phyloP scores from a whole-genome alignment of 257 asterid genomes.

The Galeopsis tetrahit region DNA sequence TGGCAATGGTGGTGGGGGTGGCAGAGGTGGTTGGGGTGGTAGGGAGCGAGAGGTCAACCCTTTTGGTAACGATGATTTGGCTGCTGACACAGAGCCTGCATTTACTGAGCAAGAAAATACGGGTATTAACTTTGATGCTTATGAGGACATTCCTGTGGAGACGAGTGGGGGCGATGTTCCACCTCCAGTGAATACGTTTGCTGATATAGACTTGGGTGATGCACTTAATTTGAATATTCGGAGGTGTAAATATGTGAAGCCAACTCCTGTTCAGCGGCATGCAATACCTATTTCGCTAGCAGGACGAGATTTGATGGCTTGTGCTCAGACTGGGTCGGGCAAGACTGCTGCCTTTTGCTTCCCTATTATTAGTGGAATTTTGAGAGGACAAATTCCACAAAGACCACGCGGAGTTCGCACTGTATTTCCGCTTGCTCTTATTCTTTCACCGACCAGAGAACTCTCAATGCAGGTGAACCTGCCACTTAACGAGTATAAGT shows the following conservation, averaged over 20 bases:
- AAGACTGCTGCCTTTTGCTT: conserved; percentile 95
- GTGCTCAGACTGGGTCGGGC: conserved; percentile 95
- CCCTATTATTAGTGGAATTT: conserved; percentile 86
- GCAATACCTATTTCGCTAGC: conserved; percentile 84
- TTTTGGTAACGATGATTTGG: conserved; percentile 66
- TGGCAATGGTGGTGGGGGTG: conserved; percentile 54
- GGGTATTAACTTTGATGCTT: conserved; percentile 87
- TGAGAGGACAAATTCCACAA: conserved; percentile 58
- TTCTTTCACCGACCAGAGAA: conserved; percentile 90
- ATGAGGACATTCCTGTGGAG: conserved; percentile 92
- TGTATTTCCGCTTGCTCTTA: conserved; percentile 78
- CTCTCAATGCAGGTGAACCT: conserved; percentile 75
- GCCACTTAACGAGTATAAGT: conserved; percentile 13
- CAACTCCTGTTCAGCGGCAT: conserved; percentile 89
- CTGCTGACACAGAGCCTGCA: conserved; percentile 46
- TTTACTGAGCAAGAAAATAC: conserved; percentile 67
- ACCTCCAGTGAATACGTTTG: conserved; percentile 79
- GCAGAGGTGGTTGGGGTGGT: conserved; percentile 46
- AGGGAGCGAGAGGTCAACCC: conserved; percentile 82
- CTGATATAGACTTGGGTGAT: conserved; percentile 87
- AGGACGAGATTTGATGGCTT: conserved; percentile 89
- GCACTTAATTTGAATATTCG: conserved; percentile 75
- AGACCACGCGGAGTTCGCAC: conserved; percentile 79
- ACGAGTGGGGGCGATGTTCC: conserved; percentile 91
- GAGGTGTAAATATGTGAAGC: conserved; percentile 89